These are phyloP conservation scores for Pholiota molesta DNA, from an alignment of 768 basidiomycete genomes.

Conservation along the genomic window DNA sequence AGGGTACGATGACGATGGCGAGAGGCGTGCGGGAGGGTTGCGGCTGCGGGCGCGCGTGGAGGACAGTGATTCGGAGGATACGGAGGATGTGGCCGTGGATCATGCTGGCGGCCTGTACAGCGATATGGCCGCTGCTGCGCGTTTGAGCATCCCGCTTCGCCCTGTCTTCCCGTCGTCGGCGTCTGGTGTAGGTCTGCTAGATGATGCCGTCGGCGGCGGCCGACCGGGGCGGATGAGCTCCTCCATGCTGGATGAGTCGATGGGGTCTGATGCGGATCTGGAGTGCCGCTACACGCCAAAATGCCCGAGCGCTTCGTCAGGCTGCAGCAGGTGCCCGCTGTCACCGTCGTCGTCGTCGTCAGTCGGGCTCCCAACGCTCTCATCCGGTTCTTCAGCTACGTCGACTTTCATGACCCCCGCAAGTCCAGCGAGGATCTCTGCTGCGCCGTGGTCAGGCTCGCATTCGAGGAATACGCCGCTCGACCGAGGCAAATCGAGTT, in stretches of 20 bases:
- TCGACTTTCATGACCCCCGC: neutral
- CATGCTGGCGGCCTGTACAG: neutral
- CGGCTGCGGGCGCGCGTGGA: neutral
- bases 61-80: neutral
- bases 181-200: neutral
- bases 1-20: neutral
- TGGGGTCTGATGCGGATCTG: neutral
- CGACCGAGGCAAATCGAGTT: neutral
- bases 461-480: neutral
- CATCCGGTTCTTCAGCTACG: neutral
- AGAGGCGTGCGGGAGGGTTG: neutral
- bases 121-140: neutral
- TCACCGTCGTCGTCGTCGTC: neutral
- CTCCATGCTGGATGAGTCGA: neutral
- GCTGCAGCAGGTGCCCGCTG: neutral
- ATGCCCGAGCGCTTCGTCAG: neutral
- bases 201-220: neutral
- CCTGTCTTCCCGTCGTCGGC: neutral
- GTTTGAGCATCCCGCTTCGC: neutral
- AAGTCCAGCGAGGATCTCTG: neutral
- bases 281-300: neutral
- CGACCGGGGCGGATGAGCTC: neutral
- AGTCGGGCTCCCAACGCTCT: neutral
- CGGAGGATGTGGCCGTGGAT: neutral
- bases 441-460: neutral